Evolutionary conservation across 345 rosid genomes (phyloP).

Genomic region (Salix suchowensis): DNA sequence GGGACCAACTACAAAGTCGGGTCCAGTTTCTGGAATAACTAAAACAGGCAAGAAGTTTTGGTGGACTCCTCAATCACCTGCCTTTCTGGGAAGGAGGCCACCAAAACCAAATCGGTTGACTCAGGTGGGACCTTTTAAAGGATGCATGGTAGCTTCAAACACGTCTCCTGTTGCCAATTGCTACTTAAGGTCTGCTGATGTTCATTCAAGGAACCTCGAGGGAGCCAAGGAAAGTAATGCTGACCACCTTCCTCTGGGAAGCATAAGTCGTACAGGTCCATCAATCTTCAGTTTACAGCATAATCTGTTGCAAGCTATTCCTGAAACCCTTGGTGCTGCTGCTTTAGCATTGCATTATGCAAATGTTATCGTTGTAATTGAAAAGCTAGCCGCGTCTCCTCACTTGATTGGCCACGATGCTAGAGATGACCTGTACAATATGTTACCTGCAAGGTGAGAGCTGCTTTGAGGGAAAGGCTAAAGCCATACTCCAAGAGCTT

Average conservation of each 20-base stretch:
- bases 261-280: slow-evolving; percentile 16
- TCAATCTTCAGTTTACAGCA: slow-evolving; percentile 35
- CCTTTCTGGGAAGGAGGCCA: slow-evolving; percentile 43
- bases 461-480: slow-evolving; percentile 58
- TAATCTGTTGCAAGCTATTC: slow-evolving; percentile 57
- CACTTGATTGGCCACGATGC: slow-evolving; percentile 95
- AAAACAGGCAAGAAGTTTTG: slow-evolving; percentile 52
- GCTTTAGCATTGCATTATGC: slow-evolving; percentile 94
- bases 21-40: slow-evolving; percentile 43
- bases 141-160: slow-evolving; percentile 49
- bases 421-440: slow-evolving; percentile 88
- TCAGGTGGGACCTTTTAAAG: slow-evolving; percentile 89
- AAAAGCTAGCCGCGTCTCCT: slow-evolving; percentile 86
- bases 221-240: slow-evolving; percentile 37
- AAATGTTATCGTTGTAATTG: slow-evolving; percentile 79
- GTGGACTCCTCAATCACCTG: slow-evolving; percentile 42
- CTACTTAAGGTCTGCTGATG: slow-evolving; percentile 22
- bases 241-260: slow-evolving; percentile 18
- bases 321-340: slow-evolving; percentile 80
- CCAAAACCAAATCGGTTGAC: slow-evolving; percentile 50
- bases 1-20: slow-evolving; percentile 50
- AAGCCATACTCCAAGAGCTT: slow-evolving; percentile 71
- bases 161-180: slow-evolving; percentile 39
- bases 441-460: slow-evolving; percentile 80
- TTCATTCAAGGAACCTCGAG: slow-evolving; percentile 26